Evolutionary conservation across 2,329 filamentous ascomycete genomes (phyloP), one percentile per base, ranked within the genome.

Genomic region (Penicillium sp.): DNA sequence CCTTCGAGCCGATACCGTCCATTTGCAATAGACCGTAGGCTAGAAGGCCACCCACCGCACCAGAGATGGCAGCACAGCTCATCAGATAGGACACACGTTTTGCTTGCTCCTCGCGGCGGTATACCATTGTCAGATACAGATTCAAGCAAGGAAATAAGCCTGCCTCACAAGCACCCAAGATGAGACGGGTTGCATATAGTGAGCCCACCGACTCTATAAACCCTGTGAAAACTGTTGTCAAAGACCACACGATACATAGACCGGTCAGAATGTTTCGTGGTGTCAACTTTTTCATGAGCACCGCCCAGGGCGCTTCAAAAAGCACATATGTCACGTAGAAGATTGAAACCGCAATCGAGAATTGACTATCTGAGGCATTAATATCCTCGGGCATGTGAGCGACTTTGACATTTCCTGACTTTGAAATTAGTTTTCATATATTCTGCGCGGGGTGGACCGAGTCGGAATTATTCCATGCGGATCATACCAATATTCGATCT

Each of bases 241-340:
- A 57, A 0, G 75, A 77, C 80, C 80, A 83, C 40, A 77, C 68
- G 19, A 80, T 66, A 39, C 72, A 73, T 9, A 78, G 60, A 5
- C 65, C 66, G 0, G 75, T 73, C 13, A 78, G 66, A 21, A 77
- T 69, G 24, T 72, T 70, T 18, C 75, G 68, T 1, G 78, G 77
- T 0, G 74, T 77, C 23, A 79, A 58, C 48, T 76, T 79, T 67
- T 82, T 82, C 64, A 82, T 73, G 5, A 77, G 58, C 23, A 82
- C 67, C 1, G 78, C 75, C 52, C 75, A 76, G 0, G 79, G 79
- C 0, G 75, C 74, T 48, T 83, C 80, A 42, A 81, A 78, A 3
- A 75, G 60, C 9, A 83, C 77, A 49, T 82, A 81, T 9, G 78
- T 81, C 9, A 75, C 78, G 57, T 81, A 83, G 62, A 83, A 81